phyloP scores from a whole-genome alignment of 495 filamentous ascomycete species.

The Oidiodendron maius region DNA sequence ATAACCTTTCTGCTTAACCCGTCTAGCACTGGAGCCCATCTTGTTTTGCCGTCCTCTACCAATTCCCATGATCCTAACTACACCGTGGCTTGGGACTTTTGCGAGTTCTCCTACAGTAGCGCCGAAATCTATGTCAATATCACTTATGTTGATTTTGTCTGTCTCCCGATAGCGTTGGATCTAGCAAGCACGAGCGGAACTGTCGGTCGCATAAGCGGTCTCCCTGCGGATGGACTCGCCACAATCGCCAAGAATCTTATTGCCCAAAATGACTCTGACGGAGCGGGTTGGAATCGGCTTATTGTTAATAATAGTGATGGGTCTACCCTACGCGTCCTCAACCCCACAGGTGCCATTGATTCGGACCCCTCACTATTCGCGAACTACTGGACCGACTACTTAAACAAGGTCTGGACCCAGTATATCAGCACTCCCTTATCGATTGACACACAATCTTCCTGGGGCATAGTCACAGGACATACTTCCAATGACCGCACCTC shows the following conservation, averaged over 20 bases:
- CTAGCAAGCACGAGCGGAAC: constrained; percentile 45
- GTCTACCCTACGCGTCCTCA: constrained; percentile 53
- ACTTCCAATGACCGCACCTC: constrained; percentile 36
- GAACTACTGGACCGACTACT: constrained; percentile 57
- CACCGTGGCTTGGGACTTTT: constrained; percentile 57
- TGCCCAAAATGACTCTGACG: constrained; percentile 47
- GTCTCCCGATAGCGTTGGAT: constrained; percentile 56
- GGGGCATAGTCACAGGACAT: constrained; percentile 41
- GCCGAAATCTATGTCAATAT: constrained; percentile 68
- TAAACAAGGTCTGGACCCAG: constrained; percentile 56
- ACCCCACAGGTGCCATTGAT: constrained; percentile 56
- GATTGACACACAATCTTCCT: constrained; percentile 10
- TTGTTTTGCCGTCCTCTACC: constrained; percentile 64
- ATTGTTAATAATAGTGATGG: constrained; percentile 45
- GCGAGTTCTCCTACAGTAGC: constrained; percentile 67
- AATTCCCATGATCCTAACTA: constrained; percentile 62
- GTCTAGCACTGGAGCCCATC: constrained; percentile 41
- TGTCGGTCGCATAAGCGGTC: constrained; percentile 49
- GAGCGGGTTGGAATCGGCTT: constrained; percentile 59
- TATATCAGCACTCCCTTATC: constrained; percentile 43
- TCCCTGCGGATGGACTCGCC: constrained; percentile 50
- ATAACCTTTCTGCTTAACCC: constrained; percentile 70
- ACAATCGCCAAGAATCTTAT: constrained; percentile 45
- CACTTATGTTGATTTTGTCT: constrained; percentile 67
- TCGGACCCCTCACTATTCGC: constrained; percentile 52